Evolutionary conservation across 73 alveolate genomes (phyloP), one percentile per base, ranked within the genome.

Genomic region (Blepharisma japonicum): DNA sequence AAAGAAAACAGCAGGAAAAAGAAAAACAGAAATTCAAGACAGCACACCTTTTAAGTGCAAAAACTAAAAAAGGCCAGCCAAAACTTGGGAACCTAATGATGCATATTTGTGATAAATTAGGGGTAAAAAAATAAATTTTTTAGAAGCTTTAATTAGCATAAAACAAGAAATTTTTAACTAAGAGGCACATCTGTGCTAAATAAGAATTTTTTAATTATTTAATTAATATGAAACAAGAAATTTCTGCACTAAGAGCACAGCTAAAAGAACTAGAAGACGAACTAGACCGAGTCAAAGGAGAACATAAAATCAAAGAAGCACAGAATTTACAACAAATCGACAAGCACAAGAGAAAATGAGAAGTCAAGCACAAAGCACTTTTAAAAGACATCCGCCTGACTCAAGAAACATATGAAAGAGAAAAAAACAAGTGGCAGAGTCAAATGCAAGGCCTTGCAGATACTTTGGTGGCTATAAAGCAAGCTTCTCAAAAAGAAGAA

Each of bases 351-450:
- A 0, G 23, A n/a, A 61, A 61, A 61, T 61, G 74, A 39, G 74
- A 61, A 14, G 18, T 18, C 11, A 61, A 61, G 46, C 74, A 61
- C 5, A 9, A 11, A n/a, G 23, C 14, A 25, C 46, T 61, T 14
- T 14, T 61, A n/a, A 14, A 25, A 18, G 74, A 61, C 38, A 61
- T 61, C 39, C 39, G 47, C 14, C 23, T 39, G 23, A 61, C 23
- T 9, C 74, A 61, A 61, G 74, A 61, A 25, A 61, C 74, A 14
- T 61, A 61, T 39, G 74, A 61, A 14, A 14, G 47, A 18, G 74
- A 61, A 61, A 61, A 61, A 48, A 0, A 61, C 14, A 18, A 11
- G 18, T 61, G 74, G 74, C 74, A 61, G 23, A 39, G 23, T 2
- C 74, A 61, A 25, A 61, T 61, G 74, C 74, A 14, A 8, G 18